Conservation (phyloP, 257 asterid genomes). For the Capsicum baccatum region DNA sequence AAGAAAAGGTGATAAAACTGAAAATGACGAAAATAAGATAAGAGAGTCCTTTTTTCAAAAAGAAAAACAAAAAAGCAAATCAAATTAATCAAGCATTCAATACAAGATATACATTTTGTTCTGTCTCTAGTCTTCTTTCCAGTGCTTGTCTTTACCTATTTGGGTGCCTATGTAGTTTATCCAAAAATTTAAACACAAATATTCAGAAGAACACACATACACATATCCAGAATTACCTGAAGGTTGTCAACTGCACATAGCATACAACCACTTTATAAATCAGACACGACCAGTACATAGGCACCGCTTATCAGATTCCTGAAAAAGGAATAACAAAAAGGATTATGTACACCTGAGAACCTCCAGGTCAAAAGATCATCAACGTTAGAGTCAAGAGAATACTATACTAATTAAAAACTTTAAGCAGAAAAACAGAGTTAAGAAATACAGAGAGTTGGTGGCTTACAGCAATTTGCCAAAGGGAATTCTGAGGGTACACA, state of each 20-base stretch:
- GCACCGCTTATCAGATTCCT: not conserved
- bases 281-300: not conserved
- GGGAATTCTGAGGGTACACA: slow-evolving; percentile 16
- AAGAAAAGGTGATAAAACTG: not conserved
- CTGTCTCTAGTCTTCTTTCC: slow-evolving; percentile 20
- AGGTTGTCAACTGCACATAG: not conserved
- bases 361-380: slow-evolving; percentile 5
- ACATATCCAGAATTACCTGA: not conserved
- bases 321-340: slow-evolving; percentile 16
- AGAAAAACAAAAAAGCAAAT: not conserved
- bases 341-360: slow-evolving; percentile 24
- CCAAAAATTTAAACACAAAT: not conserved
- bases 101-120: slow-evolving; percentile 19
- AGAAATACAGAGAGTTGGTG: not conserved
- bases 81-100: slow-evolving; percentile 12
- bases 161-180: slow-evolving; percentile 10
- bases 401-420: not conserved
- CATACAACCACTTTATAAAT: not conserved
- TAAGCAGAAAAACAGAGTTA: not conserved
- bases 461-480: not conserved
- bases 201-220: not conserved
- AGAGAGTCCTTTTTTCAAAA: not conserved
- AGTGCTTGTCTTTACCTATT: not conserved
- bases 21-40: not conserved
- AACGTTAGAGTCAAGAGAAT: not conserved